Conservation (phyloP, 2,329 filamentous ascomycete species). For the Ophiostoma sp. region DNA sequence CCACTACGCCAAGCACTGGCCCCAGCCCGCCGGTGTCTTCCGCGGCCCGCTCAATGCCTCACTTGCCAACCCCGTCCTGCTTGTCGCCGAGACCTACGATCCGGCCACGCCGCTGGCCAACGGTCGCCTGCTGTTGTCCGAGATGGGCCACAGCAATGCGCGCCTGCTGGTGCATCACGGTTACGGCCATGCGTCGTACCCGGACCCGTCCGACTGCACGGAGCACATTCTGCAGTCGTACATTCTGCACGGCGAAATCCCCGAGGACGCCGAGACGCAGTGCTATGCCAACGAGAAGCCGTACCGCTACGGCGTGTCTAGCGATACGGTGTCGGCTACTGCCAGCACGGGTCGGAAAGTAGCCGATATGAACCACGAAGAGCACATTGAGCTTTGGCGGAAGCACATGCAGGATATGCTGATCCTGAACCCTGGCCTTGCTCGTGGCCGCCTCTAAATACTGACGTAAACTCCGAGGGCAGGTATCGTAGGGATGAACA, state of each 20-base stretch:
- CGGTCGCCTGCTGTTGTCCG: conserved; percentile 44
- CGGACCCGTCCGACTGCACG: conserved; percentile 49
- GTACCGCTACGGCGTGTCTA: conserved; percentile 43
- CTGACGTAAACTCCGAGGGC: neutral
- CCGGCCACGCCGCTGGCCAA: conserved; percentile 53
- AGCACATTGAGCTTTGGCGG: conserved; percentile 27
- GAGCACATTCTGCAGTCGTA: conserved; percentile 43
- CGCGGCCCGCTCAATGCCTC: conserved; percentile 48
- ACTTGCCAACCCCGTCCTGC: conserved; percentile 46
- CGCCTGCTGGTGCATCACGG: conserved; percentile 51
- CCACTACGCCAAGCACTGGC: conserved; percentile 49
- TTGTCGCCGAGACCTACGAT: conserved; percentile 53
- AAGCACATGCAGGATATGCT: conserved; percentile 30
- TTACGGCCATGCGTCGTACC: conserved; percentile 48
- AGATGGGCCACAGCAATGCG: conserved; percentile 50
- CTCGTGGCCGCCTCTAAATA: neutral
- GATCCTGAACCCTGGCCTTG: conserved; percentile 29
- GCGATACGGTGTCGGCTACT: neutral
- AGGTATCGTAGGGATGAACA: neutral
- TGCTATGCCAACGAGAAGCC: conserved; percentile 52
- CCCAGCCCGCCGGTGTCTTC: conserved; percentile 47
- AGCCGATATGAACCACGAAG: conserved; percentile 7
- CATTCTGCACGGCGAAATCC: conserved; percentile 45
- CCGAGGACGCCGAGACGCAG: conserved; percentile 44
- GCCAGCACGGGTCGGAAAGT: neutral